Conservation (phyloP, 345 rosid genomes). For the Microthlaspi erraticum region DNA sequence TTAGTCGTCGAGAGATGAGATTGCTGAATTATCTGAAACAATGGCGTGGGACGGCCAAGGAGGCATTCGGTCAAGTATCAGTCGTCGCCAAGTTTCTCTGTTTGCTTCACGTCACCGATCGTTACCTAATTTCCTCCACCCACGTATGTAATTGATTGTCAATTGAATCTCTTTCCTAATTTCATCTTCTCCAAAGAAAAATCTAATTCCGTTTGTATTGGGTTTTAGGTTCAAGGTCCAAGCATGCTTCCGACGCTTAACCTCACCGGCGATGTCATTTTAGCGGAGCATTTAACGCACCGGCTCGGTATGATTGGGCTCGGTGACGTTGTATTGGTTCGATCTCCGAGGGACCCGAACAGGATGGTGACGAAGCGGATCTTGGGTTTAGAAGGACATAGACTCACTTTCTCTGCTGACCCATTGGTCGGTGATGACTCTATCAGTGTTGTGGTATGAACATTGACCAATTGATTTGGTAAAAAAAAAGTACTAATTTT, state of each 20-base stretch:
- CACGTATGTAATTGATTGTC: conserved; percentile 49
- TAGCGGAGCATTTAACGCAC: conserved; percentile 70
- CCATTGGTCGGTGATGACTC: conserved; percentile 43
- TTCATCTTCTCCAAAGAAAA: not conserved
- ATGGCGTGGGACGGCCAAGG: conserved; percentile 53
- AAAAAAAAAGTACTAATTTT: not conserved
- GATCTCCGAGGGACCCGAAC: conserved; percentile 69
- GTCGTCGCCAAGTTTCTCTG: conserved; percentile 45
- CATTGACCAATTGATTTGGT: conserved; percentile 19
- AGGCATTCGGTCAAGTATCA: conserved; percentile 41
- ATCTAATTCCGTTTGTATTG: not conserved
- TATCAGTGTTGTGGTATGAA: conserved; percentile 48
- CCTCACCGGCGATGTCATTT: conserved; percentile 66
- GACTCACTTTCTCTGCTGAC: conserved; percentile 58
- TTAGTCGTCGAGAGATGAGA: conserved; percentile 25
- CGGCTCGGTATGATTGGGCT: conserved; percentile 60
- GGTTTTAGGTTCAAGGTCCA: conserved; percentile 69
- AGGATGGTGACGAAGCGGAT: conserved; percentile 68
- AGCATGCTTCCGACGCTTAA: conserved; percentile 90
- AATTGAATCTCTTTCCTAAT: not conserved
- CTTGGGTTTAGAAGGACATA: conserved; percentile 71
- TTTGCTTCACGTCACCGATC: conserved; percentile 64
- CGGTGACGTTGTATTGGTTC: conserved; percentile 78
- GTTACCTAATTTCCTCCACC: conserved; percentile 61
- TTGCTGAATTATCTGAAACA: conserved; percentile 28